Base-by-base conservation (phyloP, 257 asterid species). In the Capsicum baccatum region DNA sequence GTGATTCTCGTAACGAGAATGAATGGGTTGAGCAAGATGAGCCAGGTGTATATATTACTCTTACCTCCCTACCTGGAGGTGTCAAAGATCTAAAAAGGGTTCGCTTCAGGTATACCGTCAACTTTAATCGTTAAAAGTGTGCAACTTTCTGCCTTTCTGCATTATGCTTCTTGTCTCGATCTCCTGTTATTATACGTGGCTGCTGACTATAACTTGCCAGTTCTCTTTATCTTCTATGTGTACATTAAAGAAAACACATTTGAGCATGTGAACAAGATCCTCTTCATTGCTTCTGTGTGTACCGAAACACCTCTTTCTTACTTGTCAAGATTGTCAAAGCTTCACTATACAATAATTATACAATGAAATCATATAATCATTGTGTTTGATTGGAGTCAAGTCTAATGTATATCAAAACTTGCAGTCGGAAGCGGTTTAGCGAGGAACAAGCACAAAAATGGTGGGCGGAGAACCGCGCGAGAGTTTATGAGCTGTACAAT, bases 1-100 rank as follows among this genome's bases (percentile, higher is more conserved):
- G 91, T 79, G 99, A 93, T 81, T 48, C 92, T 52, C 95, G 93
- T 69, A 90, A 47, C 76, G 98, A 94, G 73, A 94, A 81, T 83
- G 99, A 96, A 87, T 94, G 98, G 98, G 98, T 96, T 83, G 99
- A 96, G 88, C 98, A 96, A 88, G 99, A 94, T 79, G 99, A 94
- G 83, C 95, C 97, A 64, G 99, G 99, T 80, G 99, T 96, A 80
- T 96, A 96, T 88, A 96, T 96, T 21, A 94, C 99, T 35, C 99
- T 94, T 82, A 92, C 98, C 86, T 93, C 98, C 83, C 90, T 96
- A 85, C 94, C 98, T 66, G 99, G 97, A 64, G 99, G 99, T 48
- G 90, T 89, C 85, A 94, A 96, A 85, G 99, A 96, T 85, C 92
- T 96, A 82, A 96, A 94, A 86, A 93, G 99, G 78, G 99, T 96